These are phyloP conservation scores for Favolaschia claudopus DNA, from an alignment of 768 basidiomycete species.

Conservation along the genomic window DNA sequence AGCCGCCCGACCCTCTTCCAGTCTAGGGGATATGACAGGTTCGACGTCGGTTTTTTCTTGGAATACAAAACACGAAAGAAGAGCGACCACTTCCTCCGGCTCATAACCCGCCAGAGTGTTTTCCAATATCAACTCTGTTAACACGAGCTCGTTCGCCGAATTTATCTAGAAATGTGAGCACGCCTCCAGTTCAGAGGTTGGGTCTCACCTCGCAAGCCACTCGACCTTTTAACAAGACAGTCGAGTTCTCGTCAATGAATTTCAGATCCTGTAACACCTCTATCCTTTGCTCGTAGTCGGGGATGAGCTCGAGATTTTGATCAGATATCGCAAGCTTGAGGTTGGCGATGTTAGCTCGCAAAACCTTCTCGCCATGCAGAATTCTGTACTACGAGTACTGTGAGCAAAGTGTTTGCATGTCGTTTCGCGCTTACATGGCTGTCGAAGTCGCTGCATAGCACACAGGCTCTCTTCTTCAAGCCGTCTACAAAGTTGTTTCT, in stretches of 20 bases:
- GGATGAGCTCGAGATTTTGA: slow-evolving; percentile 94
- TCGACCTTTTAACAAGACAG: slow-evolving; percentile 93
- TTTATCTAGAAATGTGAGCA: slow-evolving; percentile 74
- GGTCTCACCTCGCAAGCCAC: slow-evolving; percentile 94
- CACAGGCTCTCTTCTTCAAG: slow-evolving; percentile 56
- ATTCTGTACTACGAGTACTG: slow-evolving; percentile 65
- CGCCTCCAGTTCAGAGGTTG: neutral
- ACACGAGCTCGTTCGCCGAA: slow-evolving; percentile 94
- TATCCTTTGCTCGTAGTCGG: slow-evolving; percentile 96
- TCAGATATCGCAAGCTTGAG: slow-evolving; percentile 91
- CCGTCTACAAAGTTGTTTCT: slow-evolving; percentile 59
- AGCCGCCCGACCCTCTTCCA: slow-evolving; percentile 81
- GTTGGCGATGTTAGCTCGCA: slow-evolving; percentile 76
- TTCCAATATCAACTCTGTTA: slow-evolving; percentile 96
- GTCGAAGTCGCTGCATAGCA: slow-evolving; percentile 70
- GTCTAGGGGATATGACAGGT: slow-evolving; percentile 78
- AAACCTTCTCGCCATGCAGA: slow-evolving; percentile 77
- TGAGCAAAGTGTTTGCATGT: slow-evolving; percentile 1
- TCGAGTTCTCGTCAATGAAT: slow-evolving; percentile 96
- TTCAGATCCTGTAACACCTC: slow-evolving; percentile 89
- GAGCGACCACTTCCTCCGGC: slow-evolving; percentile 94
- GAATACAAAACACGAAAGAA: slow-evolving; percentile 96
- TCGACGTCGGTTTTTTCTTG: slow-evolving; percentile 97
- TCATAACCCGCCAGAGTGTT: slow-evolving; percentile 91
- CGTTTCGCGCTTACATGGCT: slow-evolving; percentile 67